These are phyloP conservation scores for Botrytis pseudocinerea DNA, from an alignment of 2,329 filamentous ascomycete genomes.

Conservation along the genomic window DNA sequence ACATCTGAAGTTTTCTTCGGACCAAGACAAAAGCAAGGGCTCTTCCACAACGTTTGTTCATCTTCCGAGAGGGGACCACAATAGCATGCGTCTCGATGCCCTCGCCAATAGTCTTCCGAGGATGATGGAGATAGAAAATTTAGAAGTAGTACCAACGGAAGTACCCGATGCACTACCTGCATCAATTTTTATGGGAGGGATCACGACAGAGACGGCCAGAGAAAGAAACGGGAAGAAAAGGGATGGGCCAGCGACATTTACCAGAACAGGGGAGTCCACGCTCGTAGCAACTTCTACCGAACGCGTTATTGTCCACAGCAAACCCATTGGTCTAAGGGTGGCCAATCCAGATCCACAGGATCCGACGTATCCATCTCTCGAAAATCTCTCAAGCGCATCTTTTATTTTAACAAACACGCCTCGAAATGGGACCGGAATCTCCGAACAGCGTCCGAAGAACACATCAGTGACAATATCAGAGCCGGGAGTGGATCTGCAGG, in stretches of 20 bases:
- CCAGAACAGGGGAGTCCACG: background rate
- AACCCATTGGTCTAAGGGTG: background rate
- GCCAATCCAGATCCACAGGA: background rate
- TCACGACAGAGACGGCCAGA: background rate
- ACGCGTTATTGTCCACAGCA: background rate
- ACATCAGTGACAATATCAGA: background rate
- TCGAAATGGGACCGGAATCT: background rate
- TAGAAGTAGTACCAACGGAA: background rate
- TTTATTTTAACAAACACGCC: background rate
- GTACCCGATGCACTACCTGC: background rate
- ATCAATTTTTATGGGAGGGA: background rate
- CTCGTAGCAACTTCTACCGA: background rate
- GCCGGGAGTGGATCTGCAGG: background rate
- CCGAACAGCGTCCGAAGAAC: background rate
- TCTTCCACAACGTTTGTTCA: constrained; percentile 1
- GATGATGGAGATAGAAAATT: constrained; percentile 2
- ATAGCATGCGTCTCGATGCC: background rate
- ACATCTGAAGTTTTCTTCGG: background rate
- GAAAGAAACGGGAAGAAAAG: background rate
- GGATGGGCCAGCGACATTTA: background rate
- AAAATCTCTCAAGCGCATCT: background rate
- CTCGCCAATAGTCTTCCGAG: background rate
- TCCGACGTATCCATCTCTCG: background rate
- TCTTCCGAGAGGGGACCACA: background rate
- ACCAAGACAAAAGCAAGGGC: background rate